Evolutionary conservation across 148 eudicot genomes (phyloP).

Genomic region (Chenopodium berlandieri): DNA sequence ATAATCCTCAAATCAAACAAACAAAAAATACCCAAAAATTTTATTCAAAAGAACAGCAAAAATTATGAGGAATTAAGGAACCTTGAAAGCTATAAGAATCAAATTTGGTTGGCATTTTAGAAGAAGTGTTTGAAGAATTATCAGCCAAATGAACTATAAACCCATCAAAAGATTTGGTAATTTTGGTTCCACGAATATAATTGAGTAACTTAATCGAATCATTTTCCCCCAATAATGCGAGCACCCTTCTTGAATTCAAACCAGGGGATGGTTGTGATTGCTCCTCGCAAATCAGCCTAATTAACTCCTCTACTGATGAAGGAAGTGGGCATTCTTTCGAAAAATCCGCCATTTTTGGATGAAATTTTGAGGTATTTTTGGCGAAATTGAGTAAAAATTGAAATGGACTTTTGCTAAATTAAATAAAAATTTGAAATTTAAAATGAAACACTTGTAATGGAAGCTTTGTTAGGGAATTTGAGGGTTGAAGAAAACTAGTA

Average conservation of each 20-base stretch:
- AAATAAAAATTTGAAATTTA: conserved; percentile 2
- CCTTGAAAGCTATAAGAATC: conserved; percentile 18
- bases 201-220: conserved; percentile 22
- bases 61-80: not conserved
- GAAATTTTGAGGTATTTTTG: not conserved
- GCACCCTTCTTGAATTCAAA: conserved; percentile 14
- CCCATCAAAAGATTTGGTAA: conserved; percentile 22
- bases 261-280: conserved; percentile 30
- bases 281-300: conserved; percentile 26
- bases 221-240: conserved; percentile 35
- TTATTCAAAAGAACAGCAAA: not conserved
- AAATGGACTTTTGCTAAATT: not conserved
- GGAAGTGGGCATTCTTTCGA: conserved; percentile 6
- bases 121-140: not conserved
- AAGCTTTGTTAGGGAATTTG: not conserved
- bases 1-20: not conserved
- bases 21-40: not conserved
- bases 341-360: conserved; percentile 5
- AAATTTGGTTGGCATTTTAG: not conserved
- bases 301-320: conserved; percentile 27
- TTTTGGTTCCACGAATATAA: not conserved
- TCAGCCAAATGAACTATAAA: conserved; percentile 24
- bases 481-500: not conserved
- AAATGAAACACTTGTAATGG: no score
- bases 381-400: not conserved